phyloP scores from a whole-genome alignment of 2,329 filamentous ascomycete species.

The Aspergillus novofumigatus region DNA sequence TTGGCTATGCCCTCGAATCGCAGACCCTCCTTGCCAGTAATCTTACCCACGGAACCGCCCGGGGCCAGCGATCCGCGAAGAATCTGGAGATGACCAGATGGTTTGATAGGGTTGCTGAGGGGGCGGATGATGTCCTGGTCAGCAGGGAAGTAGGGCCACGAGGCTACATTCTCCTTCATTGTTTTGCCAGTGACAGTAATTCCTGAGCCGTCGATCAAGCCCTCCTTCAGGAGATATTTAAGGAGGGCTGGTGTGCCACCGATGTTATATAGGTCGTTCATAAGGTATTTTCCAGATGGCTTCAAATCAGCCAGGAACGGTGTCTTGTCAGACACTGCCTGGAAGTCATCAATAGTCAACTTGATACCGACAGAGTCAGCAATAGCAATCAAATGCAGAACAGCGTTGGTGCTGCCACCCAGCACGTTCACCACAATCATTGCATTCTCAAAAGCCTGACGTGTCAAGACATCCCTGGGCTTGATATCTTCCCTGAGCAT shows the following conservation, averaged over 20 bases:
- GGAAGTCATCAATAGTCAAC: slow-evolving; percentile 82
- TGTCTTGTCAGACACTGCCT: slow-evolving; percentile 73
- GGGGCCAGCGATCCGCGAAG: slow-evolving; percentile 67
- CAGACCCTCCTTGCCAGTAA: slow-evolving; percentile 70
- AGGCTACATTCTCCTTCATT: slow-evolving; percentile 55
- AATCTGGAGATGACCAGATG: slow-evolving; percentile 69
- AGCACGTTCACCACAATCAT: slow-evolving; percentile 81
- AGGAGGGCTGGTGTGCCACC: slow-evolving; percentile 56
- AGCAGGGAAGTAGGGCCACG: slow-evolving; percentile 59
- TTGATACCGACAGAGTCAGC: slow-evolving; percentile 77
- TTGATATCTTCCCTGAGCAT: slow-evolving; percentile 72
- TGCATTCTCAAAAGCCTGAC: slow-evolving; percentile 77
- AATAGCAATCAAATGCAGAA: slow-evolving; percentile 79
- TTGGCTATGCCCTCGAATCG: slow-evolving; percentile 65
- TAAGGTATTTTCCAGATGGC: slow-evolving; percentile 65
- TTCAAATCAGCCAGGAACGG: slow-evolving; percentile 80
- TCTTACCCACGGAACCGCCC: slow-evolving; percentile 68
- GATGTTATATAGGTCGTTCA: slow-evolving; percentile 54
- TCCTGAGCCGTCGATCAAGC: slow-evolving; percentile 54
- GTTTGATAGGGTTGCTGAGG: slow-evolving; percentile 64
- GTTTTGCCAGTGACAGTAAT: slow-evolving; percentile 60
- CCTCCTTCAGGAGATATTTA: slow-evolving; percentile 56
- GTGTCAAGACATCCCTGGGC: slow-evolving; percentile 73
- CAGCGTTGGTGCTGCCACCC: slow-evolving; percentile 80
- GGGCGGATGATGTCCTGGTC: slow-evolving; percentile 68